Evolutionary conservation across 768 basidiomycete genomes (phyloP).

Genomic region (Holtermannia corniformis): DNA sequence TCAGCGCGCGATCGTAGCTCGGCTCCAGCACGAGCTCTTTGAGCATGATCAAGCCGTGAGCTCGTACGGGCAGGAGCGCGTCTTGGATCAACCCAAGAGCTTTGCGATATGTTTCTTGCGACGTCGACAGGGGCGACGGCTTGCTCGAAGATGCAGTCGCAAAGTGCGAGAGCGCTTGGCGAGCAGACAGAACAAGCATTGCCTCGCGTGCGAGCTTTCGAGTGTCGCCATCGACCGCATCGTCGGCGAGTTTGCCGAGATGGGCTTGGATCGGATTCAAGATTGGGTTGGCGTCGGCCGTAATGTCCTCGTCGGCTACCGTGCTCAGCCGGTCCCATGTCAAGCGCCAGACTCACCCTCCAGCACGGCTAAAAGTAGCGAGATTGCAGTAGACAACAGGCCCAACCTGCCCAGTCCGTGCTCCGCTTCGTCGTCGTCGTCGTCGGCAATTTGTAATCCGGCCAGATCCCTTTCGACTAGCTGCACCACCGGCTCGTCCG

Average conservation of each 20-base stretch:
- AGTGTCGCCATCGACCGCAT: conserved; percentile 47
- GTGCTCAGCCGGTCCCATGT: neutral
- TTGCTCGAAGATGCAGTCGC: neutral
- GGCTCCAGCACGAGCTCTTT: conserved; percentile 54
- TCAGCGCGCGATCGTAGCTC: conserved; percentile 52
- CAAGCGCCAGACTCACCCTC: conserved; percentile 54
- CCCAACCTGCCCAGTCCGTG: conserved; percentile 50
- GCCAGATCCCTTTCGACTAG: conserved; percentile 43
- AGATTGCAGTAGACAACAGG: conserved; percentile 66
- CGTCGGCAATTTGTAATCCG: conserved; percentile 44
- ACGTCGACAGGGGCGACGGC: conserved; percentile 5
- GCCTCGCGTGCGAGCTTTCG: conserved; percentile 65
- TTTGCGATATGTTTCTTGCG: conserved; percentile 68
- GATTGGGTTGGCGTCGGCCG: conserved; percentile 48
- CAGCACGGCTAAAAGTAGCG: conserved; percentile 69
- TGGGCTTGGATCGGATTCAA: conserved; percentile 62
- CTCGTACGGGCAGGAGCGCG: conserved; percentile 83
- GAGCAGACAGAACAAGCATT: conserved; percentile 70
- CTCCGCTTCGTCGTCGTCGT: conserved; percentile 51
- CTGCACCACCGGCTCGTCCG: conserved; percentile 13
- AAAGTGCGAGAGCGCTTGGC: conserved; percentile 51
- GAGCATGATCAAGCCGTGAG: conserved; percentile 76
- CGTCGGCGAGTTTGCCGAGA: conserved; percentile 52
- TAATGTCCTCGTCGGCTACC: conserved; percentile 30
- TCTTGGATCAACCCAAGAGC: conserved; percentile 82